Base-by-base conservation (phyloP, 2,329 filamentous ascomycete genomes). In the Trichophyton mentagrophytes region DNA sequence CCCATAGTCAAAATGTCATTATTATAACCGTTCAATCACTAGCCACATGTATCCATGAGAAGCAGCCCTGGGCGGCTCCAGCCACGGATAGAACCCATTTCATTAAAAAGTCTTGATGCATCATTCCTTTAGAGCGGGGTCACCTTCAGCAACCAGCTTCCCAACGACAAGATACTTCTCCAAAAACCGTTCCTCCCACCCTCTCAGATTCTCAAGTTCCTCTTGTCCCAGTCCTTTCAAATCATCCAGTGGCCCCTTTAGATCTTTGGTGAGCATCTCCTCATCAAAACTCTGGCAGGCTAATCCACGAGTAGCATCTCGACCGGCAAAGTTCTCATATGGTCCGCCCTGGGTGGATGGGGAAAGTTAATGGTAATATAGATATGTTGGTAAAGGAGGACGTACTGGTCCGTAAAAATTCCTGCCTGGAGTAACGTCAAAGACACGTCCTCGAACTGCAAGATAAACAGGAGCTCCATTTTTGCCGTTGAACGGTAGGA, bases 81-180 rank as follows among this genome's bases (percentile, higher is more conserved):
- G 20, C n/a, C 9, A 47, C 11, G 8, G 7, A 25, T 47, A 47
- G n/a, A 47, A 11, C 11, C 7, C n/a, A 22, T 47, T 38, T 38
- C 9, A 47, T 20, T 20, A n/a, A 38, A 44, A 44, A 44, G 13
- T 2, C 20, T 17, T 22, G 3, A 22, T 11, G 20, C 22, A 47
- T 47, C 58, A 40, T 15, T 68, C 65, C 58, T 68, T 67, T 3
- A 70, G 67, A 49, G 72, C 73, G 57, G 70, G 69, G 64, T 83
- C 77, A 11, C 81, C 80, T 63, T 83, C 83, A 56, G 84, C 78
- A 60, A 96, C 88, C 69, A 99, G 75, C 75, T 84, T 87, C 20
- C 93, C 93, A 13, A 99, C 90, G n/a, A 97, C 84, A 25, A 96
- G 78, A 74, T 99, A 99, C 80, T 99, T 97, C 74, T 92, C 88